Evolutionary conservation across 441 rosid species (phyloP).

Genomic region (Melastoma candidum): DNA sequence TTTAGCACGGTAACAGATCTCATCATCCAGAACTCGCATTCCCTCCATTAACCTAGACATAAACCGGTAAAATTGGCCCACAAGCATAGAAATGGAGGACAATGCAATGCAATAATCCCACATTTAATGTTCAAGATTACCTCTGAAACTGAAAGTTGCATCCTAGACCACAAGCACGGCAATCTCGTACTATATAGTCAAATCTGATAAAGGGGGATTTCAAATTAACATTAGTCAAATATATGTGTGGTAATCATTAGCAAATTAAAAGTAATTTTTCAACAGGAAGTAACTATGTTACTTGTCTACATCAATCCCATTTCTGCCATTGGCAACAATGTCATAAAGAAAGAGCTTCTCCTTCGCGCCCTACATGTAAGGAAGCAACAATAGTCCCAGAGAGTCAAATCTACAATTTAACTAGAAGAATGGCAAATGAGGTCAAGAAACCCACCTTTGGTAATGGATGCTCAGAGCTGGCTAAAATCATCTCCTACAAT

Average conservation of each 20-base stretch:
- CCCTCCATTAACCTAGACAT: constrained; percentile 67
- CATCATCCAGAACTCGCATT: constrained; percentile 79
- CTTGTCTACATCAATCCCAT: constrained; percentile 97
- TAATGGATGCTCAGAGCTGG: constrained; percentile 34
- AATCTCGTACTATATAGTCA: constrained; percentile 89
- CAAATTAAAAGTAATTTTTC: background rate
- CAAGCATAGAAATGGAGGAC: background rate
- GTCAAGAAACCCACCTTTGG: constrained; percentile 23
- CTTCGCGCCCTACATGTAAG: constrained; percentile 27
- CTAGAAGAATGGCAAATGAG: background rate
- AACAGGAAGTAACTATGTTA: constrained; percentile 13
- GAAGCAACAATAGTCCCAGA: constrained; percentile 4
- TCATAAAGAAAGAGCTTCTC: constrained; percentile 83
- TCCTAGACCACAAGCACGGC: constrained; percentile 88
- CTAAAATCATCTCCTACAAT: constrained; percentile 50
- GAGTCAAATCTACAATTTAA: constrained; percentile 4
- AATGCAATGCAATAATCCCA: background rate
- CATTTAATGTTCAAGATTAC: constrained; percentile 20
- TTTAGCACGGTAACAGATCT: constrained; percentile 89
- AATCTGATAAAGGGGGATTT: constrained; percentile 33
- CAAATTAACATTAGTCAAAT: no score
- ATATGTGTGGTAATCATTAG: no score
- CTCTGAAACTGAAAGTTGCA: constrained; percentile 77
- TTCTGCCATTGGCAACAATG: constrained; percentile 95
- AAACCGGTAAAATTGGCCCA: constrained; percentile 6